phyloP scores from a whole-genome alignment of 306 rosid genomes.

The Citrullus colocynthis region DNA sequence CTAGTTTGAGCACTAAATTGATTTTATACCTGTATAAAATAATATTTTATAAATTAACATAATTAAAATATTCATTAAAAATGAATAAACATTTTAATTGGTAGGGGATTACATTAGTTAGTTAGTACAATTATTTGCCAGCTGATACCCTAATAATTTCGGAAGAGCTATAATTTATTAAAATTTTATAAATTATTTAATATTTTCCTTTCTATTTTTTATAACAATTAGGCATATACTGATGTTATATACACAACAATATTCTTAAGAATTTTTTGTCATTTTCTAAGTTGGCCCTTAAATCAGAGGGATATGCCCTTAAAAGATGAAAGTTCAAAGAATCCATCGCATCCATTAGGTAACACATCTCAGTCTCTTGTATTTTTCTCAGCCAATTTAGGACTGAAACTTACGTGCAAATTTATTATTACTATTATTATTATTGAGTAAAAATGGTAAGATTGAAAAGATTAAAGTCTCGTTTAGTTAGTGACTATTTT shows the following conservation, averaged over 20 bases:
- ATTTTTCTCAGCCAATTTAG: neutral
- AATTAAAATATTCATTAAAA: no score
- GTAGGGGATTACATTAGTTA: neutral
- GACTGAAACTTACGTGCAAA: neutral
- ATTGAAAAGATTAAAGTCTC: no score
- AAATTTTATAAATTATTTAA: neutral
- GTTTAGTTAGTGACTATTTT: no score
- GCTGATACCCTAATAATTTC: neutral
- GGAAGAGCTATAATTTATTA: neutral
- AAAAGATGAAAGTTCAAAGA: neutral
- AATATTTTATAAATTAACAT: no score
- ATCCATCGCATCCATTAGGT: neutral
- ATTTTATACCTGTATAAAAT: no score
- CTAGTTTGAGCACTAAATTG: no score
- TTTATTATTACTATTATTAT: no score
- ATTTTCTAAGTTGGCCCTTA: neutral
- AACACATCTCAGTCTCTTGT: neutral
- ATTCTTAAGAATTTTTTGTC: neutral
- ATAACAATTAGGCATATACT: neutral
- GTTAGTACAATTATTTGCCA: neutral
- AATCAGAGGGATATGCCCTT: neutral
- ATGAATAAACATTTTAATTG: no score
- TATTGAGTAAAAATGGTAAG: no score
- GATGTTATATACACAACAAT: neutral
- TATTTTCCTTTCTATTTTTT: neutral